phyloP scores from a whole-genome alignment of 441 rosid genomes.

The Pelargonium hybrid region DNA sequence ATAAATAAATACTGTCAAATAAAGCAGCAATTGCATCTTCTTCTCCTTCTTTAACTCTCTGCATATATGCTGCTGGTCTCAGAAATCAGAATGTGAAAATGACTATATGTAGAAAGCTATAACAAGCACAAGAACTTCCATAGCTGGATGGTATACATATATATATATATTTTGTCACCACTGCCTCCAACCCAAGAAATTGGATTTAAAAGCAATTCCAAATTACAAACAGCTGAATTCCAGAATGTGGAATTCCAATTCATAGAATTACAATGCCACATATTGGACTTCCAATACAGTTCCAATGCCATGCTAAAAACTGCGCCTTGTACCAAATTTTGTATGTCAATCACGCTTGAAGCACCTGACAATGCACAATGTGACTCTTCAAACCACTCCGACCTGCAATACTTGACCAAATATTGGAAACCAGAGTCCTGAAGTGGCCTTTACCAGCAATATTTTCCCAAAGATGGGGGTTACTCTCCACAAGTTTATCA shows the following conservation, averaged over 20 bases:
- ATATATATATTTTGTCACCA: background rate
- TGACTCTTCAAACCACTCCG: slow-evolving; percentile 40
- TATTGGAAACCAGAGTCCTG: slow-evolving; percentile 35
- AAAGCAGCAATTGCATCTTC: too few relatives aligned
- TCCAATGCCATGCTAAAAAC: background rate
- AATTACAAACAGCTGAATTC: background rate
- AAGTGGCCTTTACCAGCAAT: slow-evolving; percentile 38
- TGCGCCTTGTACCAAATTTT: background rate
- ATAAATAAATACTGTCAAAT: too few relatives aligned
- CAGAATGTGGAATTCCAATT: background rate
- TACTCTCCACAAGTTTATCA: slow-evolving; percentile 25
- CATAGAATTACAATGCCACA: background rate
- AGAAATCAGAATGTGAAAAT: too few relatives aligned
- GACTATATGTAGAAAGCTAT: too few relatives aligned
- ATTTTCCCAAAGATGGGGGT: slow-evolving; percentile 42
- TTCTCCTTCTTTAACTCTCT: too few relatives aligned
- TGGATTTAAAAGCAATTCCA: background rate
- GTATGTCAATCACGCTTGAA: slow-evolving; percentile 21
- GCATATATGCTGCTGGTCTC: too few relatives aligned
- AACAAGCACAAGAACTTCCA: too few relatives aligned
- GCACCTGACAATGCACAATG: slow-evolving; percentile 47
- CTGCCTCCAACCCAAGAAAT: background rate
- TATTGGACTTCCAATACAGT: background rate
- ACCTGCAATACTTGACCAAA: slow-evolving; percentile 41
- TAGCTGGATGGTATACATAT: too few relatives aligned